Evolutionary conservation across 345 rosid genomes (phyloP).

Genomic region (Linum lewisii): DNA sequence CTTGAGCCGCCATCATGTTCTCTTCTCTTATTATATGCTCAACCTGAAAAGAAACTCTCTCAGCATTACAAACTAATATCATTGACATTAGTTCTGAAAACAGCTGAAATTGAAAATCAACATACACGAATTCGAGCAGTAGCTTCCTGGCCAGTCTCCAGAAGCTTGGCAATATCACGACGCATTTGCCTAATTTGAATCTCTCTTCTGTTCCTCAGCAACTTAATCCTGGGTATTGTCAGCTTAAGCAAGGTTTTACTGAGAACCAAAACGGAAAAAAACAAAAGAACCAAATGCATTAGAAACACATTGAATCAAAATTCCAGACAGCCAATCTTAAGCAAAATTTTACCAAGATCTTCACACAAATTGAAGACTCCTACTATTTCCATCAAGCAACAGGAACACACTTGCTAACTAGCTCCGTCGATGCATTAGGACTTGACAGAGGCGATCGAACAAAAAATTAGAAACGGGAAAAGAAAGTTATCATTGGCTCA

Average conservation of each 20-base stretch:
- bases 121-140: constrained; percentile 92
- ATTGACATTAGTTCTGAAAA: too few species aligned
- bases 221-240: constrained; percentile 69
- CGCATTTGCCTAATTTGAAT: constrained; percentile 89
- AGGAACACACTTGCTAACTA: too few species aligned
- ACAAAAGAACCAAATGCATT: background rate
- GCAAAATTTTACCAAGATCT: too few species aligned
- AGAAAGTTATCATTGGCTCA: constrained; percentile 6
- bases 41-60: too few species aligned
- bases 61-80: too few species aligned
- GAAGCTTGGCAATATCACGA: constrained; percentile 85
- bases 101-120: too few species aligned
- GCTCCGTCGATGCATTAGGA: too few species aligned
- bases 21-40: constrained; percentile 95
- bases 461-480: background rate
- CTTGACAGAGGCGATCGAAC: too few species aligned
- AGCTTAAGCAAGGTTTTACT: constrained; percentile 89
- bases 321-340: background rate
- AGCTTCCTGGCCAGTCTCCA: constrained; percentile 98
- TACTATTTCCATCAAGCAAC: too few species aligned
- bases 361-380: too few species aligned
- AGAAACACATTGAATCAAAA: background rate
- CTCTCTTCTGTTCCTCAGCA: constrained; percentile 86
- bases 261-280: too few species aligned
- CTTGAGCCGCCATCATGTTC: constrained; percentile 99